Evolutionary conservation across 1,139 yeast genomes (phyloP).

Genomic region (Eremothecium coryli): DNA sequence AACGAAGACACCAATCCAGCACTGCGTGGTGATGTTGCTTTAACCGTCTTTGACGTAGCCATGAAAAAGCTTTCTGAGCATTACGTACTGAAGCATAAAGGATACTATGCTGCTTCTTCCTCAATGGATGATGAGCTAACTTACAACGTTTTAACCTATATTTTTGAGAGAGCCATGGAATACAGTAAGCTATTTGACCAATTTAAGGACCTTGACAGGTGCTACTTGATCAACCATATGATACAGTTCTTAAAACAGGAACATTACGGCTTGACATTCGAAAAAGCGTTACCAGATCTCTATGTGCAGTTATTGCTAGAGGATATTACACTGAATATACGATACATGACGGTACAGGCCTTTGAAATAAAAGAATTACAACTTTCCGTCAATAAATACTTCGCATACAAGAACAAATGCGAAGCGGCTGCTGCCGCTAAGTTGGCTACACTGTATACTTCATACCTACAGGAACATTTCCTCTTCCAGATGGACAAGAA

Average conservation of each 20-base stretch:
- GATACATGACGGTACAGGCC: slow-evolving; percentile 35
- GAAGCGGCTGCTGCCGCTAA: slow-evolving; percentile 32
- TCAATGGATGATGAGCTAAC: slow-evolving; percentile 22
- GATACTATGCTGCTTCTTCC: slow-evolving; percentile 23
- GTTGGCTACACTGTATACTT: slow-evolving; percentile 40
- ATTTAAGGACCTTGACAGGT: slow-evolving; percentile 61
- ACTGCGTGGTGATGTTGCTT: slow-evolving; percentile 77
- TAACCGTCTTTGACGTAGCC: slow-evolving; percentile 71
- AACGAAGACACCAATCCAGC: slow-evolving; percentile 84
- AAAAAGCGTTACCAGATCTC: slow-evolving; percentile 19
- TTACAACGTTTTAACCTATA: slow-evolving; percentile 27
- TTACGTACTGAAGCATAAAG: slow-evolving; percentile 27
- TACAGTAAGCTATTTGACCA: slow-evolving; percentile 53
- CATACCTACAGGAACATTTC: slow-evolving; percentile 34
- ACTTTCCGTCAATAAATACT: slow-evolving; percentile 60
- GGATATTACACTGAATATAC: slow-evolving; percentile 60
- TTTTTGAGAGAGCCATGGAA: slow-evolving; percentile 38
- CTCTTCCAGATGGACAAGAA: slow-evolving; percentile 21
- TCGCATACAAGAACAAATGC: slow-evolving; percentile 47
- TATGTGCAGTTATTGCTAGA: slow-evolving; percentile 38
- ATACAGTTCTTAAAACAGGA: slow-evolving; percentile 41
- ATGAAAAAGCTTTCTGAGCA: slow-evolving; percentile 39
- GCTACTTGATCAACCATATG: slow-evolving; percentile 57
- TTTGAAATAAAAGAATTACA: slow-evolving; percentile 49
- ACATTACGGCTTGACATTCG: slow-evolving; percentile 15